A percentile compares a stretch with the other conserved stretches of the same genome.
These are phyloP conservation scores for Coniochaeta sp. DNA, from an alignment of 2,329 filamentous ascomycete species.

Conservation along the genomic window DNA sequence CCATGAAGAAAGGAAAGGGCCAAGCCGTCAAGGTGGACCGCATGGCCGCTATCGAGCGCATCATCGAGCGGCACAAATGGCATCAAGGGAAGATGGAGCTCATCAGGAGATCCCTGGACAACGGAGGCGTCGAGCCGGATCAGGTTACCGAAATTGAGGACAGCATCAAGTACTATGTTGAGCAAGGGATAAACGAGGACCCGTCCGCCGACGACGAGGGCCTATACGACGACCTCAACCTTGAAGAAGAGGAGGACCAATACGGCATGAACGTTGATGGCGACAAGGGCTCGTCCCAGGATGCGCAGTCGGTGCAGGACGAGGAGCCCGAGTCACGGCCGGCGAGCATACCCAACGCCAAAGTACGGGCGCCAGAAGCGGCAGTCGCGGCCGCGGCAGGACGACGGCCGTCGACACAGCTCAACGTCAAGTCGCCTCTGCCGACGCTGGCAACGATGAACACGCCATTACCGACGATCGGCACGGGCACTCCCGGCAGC, in stretches of 20 bases:
- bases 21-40: slow-evolving; percentile 77
- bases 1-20: slow-evolving; percentile 92
- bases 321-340: slow-evolving; percentile 58
- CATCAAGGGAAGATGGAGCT: slow-evolving; percentile 90
- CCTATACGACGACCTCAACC: slow-evolving; percentile 89
- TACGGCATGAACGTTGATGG: slow-evolving; percentile 76
- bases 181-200: slow-evolving; percentile 80
- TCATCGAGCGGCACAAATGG: slow-evolving; percentile 93
- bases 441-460: slow-evolving; percentile 90
- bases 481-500: slow-evolving; percentile 45
- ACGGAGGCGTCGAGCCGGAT: slow-evolving; percentile 81
- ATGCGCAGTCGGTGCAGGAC: slow-evolving; percentile 86
- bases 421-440: slow-evolving; percentile 90
- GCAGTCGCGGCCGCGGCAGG: slow-evolving; percentile 39
- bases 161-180: slow-evolving; percentile 89
- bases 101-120: slow-evolving; percentile 82
- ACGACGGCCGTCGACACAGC: slow-evolving; percentile 76
- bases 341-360: slow-evolving; percentile 38
- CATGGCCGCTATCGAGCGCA: slow-evolving; percentile 75
- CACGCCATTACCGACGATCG: slow-evolving; percentile 56
- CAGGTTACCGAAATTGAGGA: slow-evolving; percentile 87
- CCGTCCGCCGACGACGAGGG: slow-evolving; percentile 83
- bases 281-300: slow-evolving; percentile 90
- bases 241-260: slow-evolving; percentile 84
- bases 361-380: slow-evolving; percentile 53